These are phyloP conservation scores for Mytilinidion resinicola DNA, from an alignment of 495 filamentous ascomycete genomes.

Conservation along the genomic window DNA sequence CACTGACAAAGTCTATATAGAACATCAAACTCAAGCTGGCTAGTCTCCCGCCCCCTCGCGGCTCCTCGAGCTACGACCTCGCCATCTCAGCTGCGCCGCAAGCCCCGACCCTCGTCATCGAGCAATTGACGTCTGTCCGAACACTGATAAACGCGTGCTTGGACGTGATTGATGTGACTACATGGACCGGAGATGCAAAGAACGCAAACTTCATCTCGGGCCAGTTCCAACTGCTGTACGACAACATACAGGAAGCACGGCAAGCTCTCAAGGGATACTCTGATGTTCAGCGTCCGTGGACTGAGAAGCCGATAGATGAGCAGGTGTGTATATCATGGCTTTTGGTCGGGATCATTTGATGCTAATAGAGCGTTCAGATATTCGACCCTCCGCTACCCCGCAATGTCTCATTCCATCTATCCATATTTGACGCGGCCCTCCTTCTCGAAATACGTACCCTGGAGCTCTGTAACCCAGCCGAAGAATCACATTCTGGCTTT, in stretches of 20 bases:
- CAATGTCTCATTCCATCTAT: slow-evolving; percentile 66
- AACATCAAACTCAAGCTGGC: slow-evolving; percentile 36
- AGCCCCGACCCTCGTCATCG: slow-evolving; percentile 52
- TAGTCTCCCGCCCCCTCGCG: slow-evolving; percentile 44
- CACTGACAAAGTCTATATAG: slow-evolving; percentile 1
- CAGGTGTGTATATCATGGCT: slow-evolving; percentile 37
- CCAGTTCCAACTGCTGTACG: slow-evolving; percentile 70
- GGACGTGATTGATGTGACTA: slow-evolving; percentile 70
- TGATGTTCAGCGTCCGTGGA: slow-evolving; percentile 50
- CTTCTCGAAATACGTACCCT: slow-evolving; percentile 75
- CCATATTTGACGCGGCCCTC: slow-evolving; percentile 69
- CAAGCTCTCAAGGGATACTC: slow-evolving; percentile 53
- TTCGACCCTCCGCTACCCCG: slow-evolving; percentile 56
- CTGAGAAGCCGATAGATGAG: slow-evolving; percentile 48
- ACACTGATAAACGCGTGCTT: slow-evolving; percentile 70
- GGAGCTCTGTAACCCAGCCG: slow-evolving; percentile 51
- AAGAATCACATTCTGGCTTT: slow-evolving; percentile 50
- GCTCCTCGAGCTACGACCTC: slow-evolving; percentile 52
- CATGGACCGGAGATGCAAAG: slow-evolving; percentile 54
- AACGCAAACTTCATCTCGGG: slow-evolving; percentile 65
- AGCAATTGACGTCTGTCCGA: slow-evolving; percentile 62
- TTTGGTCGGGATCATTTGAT: not conserved
- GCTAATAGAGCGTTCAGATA: slow-evolving; percentile 30
- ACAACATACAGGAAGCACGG: slow-evolving; percentile 66
- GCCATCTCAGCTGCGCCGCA: slow-evolving; percentile 44